Percentiles rank a stretch among this genome's conserved stretches.
These are phyloP conservation scores for Ogataea naganishii DNA, from an alignment of 805 yeast species.

Conservation along the genomic window DNA sequence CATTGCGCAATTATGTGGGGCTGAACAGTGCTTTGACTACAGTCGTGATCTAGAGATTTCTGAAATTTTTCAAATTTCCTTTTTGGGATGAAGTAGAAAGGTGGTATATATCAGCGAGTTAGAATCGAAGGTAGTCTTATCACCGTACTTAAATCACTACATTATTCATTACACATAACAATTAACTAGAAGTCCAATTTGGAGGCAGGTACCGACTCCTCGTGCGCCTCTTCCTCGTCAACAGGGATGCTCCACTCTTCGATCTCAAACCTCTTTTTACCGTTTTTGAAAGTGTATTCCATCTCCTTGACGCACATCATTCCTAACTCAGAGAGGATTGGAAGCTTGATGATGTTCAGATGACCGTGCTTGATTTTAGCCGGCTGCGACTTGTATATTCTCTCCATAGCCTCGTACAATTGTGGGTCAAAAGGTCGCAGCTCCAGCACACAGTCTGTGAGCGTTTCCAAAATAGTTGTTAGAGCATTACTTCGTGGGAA, in stretches of 20 bases:
- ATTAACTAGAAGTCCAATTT: too few relatives aligned
- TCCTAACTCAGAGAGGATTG: slow-evolving; percentile 68
- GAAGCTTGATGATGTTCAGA: slow-evolving; percentile 65
- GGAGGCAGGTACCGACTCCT: too few relatives aligned
- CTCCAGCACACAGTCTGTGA: slow-evolving; percentile 62
- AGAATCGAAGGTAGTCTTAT: too few relatives aligned
- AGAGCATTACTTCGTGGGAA: slow-evolving; percentile 46
- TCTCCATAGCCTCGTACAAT: slow-evolving; percentile 56
- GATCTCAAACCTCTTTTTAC: slow-evolving; percentile 74
- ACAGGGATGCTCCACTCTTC: slow-evolving; percentile 98
- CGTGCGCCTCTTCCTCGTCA: slow-evolving; percentile 58
- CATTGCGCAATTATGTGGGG: too few relatives aligned
- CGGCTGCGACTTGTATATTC: slow-evolving; percentile 64
- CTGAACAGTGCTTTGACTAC: too few relatives aligned
- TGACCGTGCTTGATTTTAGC: slow-evolving; percentile 79
- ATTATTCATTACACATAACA: too few relatives aligned
- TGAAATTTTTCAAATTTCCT: too few relatives aligned
- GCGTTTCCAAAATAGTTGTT: slow-evolving; percentile 43
- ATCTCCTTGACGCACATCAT: slow-evolving; percentile 65
- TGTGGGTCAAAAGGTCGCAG: slow-evolving; percentile 78
- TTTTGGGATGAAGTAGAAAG: too few relatives aligned
- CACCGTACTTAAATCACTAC: too few relatives aligned
- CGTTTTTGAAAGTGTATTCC: slow-evolving; percentile 82
- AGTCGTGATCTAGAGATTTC: too few relatives aligned
- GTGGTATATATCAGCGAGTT: too few relatives aligned